A percentile compares a stretch with the other conserved stretches of the same genome.
Evolutionary conservation across 1,284 basidiomycete genomes (phyloP).

Genomic region (Chiua sp.): DNA sequence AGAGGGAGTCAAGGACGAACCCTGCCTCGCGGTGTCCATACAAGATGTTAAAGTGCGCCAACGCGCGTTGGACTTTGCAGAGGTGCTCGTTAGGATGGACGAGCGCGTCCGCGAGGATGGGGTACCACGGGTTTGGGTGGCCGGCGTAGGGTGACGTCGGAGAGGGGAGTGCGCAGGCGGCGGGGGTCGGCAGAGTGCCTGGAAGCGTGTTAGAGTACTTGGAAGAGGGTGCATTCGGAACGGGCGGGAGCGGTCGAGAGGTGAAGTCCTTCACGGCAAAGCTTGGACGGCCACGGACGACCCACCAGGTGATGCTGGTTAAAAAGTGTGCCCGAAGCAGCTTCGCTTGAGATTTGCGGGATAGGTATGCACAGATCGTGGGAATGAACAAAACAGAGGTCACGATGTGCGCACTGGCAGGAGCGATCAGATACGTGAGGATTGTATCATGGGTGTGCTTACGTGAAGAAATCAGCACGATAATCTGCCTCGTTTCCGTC

Average conservation of each 20-base stretch:
- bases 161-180: constrained; percentile 18
- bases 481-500: constrained; percentile 29
- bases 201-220: constrained; percentile 30
- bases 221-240: constrained; percentile 19
- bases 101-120: constrained; percentile 35
- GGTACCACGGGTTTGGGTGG: constrained; percentile 37
- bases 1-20: constrained; percentile 33
- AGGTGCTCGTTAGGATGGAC: constrained; percentile 63
- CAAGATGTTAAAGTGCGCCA: constrained; percentile 56
- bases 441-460: constrained; percentile 9
- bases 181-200: constrained; percentile 42
- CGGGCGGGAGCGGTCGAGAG: constrained; percentile 28
- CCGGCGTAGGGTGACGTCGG: constrained; percentile 28
- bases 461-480: constrained; percentile 41
- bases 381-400: constrained; percentile 42
- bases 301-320: constrained; percentile 41
- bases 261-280: constrained; percentile 34
- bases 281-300: constrained; percentile 38
- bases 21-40: constrained; percentile 52
- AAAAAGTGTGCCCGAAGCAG: constrained; percentile 18
- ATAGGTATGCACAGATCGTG: constrained; percentile 36
- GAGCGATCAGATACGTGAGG: constrained; percentile 29
- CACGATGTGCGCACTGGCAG: constrained; percentile 41
- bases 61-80: constrained; percentile 60
- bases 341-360: constrained; percentile 32